Evolutionary conservation across 148 eudicot genomes (phyloP).

Genomic region (Rhododendron williamsianum): DNA sequence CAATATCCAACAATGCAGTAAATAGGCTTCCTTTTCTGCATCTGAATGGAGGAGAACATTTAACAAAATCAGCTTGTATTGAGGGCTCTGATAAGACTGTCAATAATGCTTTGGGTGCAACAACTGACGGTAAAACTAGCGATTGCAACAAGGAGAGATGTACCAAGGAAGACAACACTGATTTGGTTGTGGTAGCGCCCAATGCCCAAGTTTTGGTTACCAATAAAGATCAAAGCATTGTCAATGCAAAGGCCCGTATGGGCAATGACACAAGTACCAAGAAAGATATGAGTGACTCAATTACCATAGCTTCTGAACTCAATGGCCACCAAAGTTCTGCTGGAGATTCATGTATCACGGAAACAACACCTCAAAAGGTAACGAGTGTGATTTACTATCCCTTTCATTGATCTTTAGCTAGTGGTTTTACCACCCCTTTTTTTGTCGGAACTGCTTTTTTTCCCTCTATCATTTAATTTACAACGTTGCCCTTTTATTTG

Average conservation of each 20-base stretch:
- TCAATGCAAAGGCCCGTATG: conserved; percentile 6
- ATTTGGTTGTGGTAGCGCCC: conserved; percentile 14
- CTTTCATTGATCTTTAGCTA: neutral
- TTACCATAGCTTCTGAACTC: conserved; percentile 13
- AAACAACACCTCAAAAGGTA: conserved; percentile 33
- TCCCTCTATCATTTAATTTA: neutral
- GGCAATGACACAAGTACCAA: conserved; percentile 6
- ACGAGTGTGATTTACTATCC: neutral
- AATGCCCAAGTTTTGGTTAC: conserved; percentile 11
- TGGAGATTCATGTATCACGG: conserved; percentile 11
- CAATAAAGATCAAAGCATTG: conserved; percentile 13
- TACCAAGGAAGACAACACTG: conserved; percentile 9
- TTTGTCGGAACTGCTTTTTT: neutral
- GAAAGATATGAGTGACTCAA: conserved; percentile 17
- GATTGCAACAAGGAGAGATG: conserved; percentile 11
- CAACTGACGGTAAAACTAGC: neutral
- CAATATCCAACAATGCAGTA: conserved; percentile 4
- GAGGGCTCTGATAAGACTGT: neutral
- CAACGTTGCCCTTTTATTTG: neutral
- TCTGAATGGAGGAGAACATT: conserved; percentile 1
- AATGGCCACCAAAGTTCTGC: conserved; percentile 12
- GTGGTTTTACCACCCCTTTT: neutral
- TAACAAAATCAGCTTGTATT: neutral
- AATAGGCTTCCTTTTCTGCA: neutral
- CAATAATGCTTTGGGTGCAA: neutral